Base-by-base conservation (phyloP, 2,329 filamentous ascomycete genomes). In the Alternaria panax region DNA sequence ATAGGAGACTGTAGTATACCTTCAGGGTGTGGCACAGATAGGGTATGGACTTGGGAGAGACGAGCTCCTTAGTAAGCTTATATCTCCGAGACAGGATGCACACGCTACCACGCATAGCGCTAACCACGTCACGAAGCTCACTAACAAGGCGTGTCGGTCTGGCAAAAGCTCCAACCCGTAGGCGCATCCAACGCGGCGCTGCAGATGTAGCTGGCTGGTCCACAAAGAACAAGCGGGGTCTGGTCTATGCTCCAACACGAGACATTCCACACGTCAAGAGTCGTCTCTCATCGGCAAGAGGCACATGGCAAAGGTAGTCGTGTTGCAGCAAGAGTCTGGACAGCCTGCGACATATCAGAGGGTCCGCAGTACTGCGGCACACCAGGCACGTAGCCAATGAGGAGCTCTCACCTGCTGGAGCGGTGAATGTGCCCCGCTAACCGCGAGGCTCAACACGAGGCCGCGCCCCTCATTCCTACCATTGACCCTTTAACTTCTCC, bases 341-440 rank as follows among this genome's bases (percentile, higher is more conserved):
- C 34, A 47, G 45, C 38, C 51, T 51, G 48, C 52, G 27, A 42
- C 56, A 47, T 56, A 60, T 50, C 57, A 51, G 43, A 27, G 50
- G 58, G 32, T 47, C 58, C 57, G 41, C 46, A 20, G 47, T 18
- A 32, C 59, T 57, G 54, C 61, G 57, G 56, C 51, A 57, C n/a
- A 61, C 64, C 66, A 68, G 66, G 66, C 57, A 67, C 66, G 43
- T 54, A 43, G 60, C 64, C 58, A 66, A 60, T 67, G 18, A 55
- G 61, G 38, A 25, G 41, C 46, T 27, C 14, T n/a, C 16, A 36
- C 45, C 56, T 60, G 45, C 42, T 59, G 43, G 46, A 60, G 68
- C 67, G 68, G 67, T 71, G 67, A 70, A 68, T 64, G 66, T 60
- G 60, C 65, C 68, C 66, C 68, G 63, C 68, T 52, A 65, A 65